These are phyloP conservation scores for Apiotrichum domesticum DNA, from an alignment of 1,284 basidiomycete genomes.

Conservation along the genomic window DNA sequence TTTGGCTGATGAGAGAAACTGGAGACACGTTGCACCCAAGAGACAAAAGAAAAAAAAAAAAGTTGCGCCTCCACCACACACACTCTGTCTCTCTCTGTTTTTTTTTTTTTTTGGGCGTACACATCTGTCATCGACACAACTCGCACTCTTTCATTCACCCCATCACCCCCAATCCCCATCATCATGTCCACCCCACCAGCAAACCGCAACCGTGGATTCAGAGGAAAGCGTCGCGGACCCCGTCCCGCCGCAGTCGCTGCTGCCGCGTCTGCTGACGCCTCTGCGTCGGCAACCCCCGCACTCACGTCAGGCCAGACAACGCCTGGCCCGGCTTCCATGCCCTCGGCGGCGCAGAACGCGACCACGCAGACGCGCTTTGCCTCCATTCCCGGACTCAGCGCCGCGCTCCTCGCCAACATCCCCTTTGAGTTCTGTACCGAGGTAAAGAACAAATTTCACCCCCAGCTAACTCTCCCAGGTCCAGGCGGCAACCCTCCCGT, in stretches of 20 bases:
- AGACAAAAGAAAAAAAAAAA: no score
- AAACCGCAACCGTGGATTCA: no score
- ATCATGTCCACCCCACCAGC: no score
- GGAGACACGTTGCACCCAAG: no score
- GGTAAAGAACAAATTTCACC: constrained; percentile 20
- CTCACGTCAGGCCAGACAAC: constrained; percentile 4
- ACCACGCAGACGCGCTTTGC: constrained; percentile 18
- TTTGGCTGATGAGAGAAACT: no score
- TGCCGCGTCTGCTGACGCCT: constrained; percentile 2
- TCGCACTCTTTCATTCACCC: no score
- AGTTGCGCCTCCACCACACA: no score
- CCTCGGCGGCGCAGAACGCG: constrained; percentile 2
- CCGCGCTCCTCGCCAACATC: constrained; percentile 27
- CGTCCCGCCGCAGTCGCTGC: not conserved
- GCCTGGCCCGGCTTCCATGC: not conserved
- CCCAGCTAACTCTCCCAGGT: constrained; percentile 18
- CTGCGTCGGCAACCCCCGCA: constrained; percentile 9
- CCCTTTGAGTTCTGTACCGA: constrained; percentile 47
- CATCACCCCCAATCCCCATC: no score
- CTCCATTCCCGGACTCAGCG: constrained; percentile 20
- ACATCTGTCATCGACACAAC: no score
- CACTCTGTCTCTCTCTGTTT: no score
- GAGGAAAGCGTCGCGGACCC: no score
- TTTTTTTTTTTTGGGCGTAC: no score
- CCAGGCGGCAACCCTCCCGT: constrained; percentile 51